phyloP scores from a whole-genome alignment of 768 basidiomycete species.

The Lactarius psammicola region DNA sequence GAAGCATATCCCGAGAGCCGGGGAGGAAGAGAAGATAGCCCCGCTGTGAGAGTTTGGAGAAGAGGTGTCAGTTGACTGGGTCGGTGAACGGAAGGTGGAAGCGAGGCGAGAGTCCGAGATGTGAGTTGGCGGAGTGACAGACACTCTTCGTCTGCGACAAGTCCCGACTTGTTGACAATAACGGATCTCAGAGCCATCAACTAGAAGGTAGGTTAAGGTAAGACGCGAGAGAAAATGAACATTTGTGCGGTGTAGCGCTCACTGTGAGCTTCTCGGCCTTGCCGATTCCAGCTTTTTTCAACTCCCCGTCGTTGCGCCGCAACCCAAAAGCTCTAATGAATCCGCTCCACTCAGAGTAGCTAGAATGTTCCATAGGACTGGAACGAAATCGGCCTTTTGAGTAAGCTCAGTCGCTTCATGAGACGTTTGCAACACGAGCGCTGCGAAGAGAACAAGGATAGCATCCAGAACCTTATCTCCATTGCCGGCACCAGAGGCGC shows the following conservation, averaged over 20 bases:
- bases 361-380: conserved; percentile 33
- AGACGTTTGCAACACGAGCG: conserved; percentile 60
- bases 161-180: conserved; percentile 38
- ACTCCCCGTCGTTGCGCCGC: conserved; percentile 39
- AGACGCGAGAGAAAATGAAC: conserved; percentile 7
- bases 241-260: conserved; percentile 30
- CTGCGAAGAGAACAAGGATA: conserved; percentile 58
- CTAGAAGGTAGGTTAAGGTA: conserved; percentile 30
- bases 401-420: conserved; percentile 56
- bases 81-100: conserved; percentile 47
- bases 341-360: conserved; percentile 40
- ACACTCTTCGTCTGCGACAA: conserved; percentile 45
- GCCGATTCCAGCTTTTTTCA: conserved; percentile 52
- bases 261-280: conserved; percentile 61
- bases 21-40: conserved; percentile 42
- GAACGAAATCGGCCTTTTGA: conserved; percentile 35
- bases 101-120: conserved; percentile 46
- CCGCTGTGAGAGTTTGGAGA: conserved; percentile 37
- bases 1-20: conserved; percentile 42
- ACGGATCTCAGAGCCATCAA: conserved; percentile 39
- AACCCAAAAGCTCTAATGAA: conserved; percentile 47
- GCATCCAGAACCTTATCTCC: conserved; percentile 70
- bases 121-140: conserved; percentile 48
- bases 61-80: conserved; percentile 35
- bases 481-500: conserved; percentile 55